Evolutionary conservation across 108 stramenopile species (phyloP).

Genomic region (Pseudonitzschia multiseries): DNA sequence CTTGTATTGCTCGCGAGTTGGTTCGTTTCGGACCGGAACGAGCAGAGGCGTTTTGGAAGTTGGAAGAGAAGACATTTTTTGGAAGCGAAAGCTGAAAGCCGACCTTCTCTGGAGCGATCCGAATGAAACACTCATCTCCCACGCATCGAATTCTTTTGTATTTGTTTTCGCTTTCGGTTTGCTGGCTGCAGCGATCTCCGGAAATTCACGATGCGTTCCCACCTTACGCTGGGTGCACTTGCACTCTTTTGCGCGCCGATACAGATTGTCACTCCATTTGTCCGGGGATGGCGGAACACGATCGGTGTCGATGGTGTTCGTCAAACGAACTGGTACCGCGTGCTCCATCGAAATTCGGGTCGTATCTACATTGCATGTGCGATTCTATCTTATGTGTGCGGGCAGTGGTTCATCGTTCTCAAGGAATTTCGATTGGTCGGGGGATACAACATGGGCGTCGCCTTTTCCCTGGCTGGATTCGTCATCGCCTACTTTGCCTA

Average conservation of each 20-base stretch:
- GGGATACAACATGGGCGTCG: constrained; percentile 40
- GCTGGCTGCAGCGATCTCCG: constrained; percentile 5
- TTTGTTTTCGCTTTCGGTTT: background rate
- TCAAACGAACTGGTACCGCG: background rate
- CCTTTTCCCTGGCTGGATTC: constrained; percentile 33
- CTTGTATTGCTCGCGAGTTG: too few species aligned
- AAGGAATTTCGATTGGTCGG: constrained; percentile 35
- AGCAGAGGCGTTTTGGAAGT: too few species aligned
- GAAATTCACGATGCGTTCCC: constrained; percentile 37
- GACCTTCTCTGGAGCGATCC: too few species aligned
- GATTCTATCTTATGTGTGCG: constrained; percentile 27
- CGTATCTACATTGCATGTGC: constrained; percentile 31
- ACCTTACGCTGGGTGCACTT: constrained; percentile 41
- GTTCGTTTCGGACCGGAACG: too few species aligned
- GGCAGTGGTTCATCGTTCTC: constrained; percentile 33
- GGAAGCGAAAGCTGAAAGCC: too few species aligned
- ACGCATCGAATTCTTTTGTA: background rate
- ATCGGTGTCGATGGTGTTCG: background rate
- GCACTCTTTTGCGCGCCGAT: constrained; percentile 32
- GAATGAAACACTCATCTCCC: too few species aligned
- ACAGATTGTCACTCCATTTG: constrained; percentile 26
- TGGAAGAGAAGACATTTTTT: too few species aligned
- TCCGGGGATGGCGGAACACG: background rate
- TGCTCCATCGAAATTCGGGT: constrained; percentile 41
- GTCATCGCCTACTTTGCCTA: constrained; percentile 24